Conservation (phyloP, 2,329 filamentous ascomycete species). For the Fusarium sp. region DNA sequence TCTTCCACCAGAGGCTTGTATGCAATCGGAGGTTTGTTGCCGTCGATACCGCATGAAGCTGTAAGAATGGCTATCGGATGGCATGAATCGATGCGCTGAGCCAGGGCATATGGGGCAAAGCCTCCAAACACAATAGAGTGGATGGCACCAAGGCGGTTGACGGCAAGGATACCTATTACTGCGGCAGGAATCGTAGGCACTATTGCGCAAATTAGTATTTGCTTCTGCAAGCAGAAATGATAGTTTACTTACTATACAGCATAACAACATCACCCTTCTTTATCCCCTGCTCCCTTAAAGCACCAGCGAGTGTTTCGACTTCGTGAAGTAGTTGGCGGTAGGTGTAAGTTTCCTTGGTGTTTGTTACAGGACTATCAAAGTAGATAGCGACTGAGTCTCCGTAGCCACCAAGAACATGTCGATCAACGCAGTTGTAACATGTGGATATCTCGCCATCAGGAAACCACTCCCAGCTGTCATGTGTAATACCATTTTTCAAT, state of each 20-base stretch:
- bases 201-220: constrained; percentile 48
- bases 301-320: constrained; percentile 84
- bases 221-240: background rate
- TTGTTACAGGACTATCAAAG: constrained; percentile 89
- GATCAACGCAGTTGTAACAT: constrained; percentile 90
- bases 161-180: constrained; percentile 85
- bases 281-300: constrained; percentile 84
- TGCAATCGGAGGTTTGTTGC: constrained; percentile 79
- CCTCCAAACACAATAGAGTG: constrained; percentile 95
- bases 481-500: constrained; percentile 68
- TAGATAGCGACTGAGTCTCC: constrained; percentile 80
- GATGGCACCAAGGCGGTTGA: constrained; percentile 83
- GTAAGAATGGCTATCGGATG: constrained; percentile 82
- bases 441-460: constrained; percentile 89
- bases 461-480: constrained; percentile 91
- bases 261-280: constrained; percentile 86
- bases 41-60: constrained; percentile 92
- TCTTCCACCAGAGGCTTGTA: constrained; percentile 83
- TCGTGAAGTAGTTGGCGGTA: constrained; percentile 82
- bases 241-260: constrained; percentile 79
- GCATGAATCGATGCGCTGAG: constrained; percentile 88
- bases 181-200: constrained; percentile 97
- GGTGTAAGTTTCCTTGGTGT: constrained; percentile 75
- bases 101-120: constrained; percentile 83
- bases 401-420: constrained; percentile 84